Evolutionary conservation across 306 rosid species (phyloP), one percentile per base, ranked within the genome.

Genomic region (Myrica gale): DNA sequence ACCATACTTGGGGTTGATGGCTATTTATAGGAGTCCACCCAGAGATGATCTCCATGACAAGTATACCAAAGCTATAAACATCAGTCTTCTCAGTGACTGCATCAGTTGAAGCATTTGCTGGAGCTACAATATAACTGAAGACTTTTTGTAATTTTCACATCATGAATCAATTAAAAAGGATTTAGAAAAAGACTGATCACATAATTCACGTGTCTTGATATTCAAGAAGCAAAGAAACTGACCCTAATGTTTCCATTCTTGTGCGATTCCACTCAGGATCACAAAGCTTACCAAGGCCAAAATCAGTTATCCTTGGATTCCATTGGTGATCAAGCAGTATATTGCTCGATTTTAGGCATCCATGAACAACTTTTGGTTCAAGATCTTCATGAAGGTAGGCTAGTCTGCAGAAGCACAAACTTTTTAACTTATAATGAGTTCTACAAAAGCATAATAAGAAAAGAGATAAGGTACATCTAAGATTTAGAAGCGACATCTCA

Each of bases 331-430:
- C 95, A 43, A 89, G 85, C 75, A 91, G 78, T 68, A 91, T 72
- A 74, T 86, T 84, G 76, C 84, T 85, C 4, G 93, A 73, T 71
- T 76, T 89, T 55, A 89, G 23, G 79, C 65, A 81, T 61, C 91
- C 82, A 68, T 87, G 96, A 19, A 89, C 70, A 72, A 89, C 75
- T 79, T 79, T 84, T 66, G 88, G 90, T 45, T 89, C 90, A 57
- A 86, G 83, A 72, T 87, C 87, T 52, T 91, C 91, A 53, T 89
- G 92, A 79, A 92, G 90, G 75, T 89, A 88, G 37, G 88, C 89
- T 84, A 92, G 72, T 82, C 95, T 89, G 89, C 84, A 78, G 3
- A 81, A 77, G 46, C 10, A 48, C 10, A 4, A 11, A 11, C 16
- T 9, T 15, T 9, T 48, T 48, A 11, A 48, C 13, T 48, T 48